Evolutionary conservation across 352 stramenopile genomes (phyloP).

Genomic region (Halophytophthora polymorphica): DNA sequence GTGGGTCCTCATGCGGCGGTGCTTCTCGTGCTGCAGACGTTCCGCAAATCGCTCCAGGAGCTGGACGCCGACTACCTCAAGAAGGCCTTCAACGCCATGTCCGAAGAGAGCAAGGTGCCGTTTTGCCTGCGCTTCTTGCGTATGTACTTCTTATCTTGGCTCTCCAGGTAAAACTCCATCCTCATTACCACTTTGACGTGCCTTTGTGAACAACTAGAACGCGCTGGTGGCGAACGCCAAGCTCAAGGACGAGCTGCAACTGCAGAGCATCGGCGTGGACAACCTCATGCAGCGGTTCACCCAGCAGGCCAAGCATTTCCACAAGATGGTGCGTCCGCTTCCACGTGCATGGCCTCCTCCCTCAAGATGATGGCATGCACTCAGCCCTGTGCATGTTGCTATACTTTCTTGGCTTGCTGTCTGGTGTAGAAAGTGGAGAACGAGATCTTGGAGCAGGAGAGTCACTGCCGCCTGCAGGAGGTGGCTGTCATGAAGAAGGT

Average conservation of each 20-base stretch:
- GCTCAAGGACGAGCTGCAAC: constrained; percentile 73
- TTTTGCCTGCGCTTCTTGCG: too few relatives aligned
- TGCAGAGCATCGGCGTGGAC: constrained; percentile 77
- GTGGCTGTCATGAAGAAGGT: constrained; percentile 63
- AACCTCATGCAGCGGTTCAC: constrained; percentile 80
- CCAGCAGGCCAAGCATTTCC: constrained; percentile 61
- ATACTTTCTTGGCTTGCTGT: not conserved
- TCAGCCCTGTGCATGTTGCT: not conserved
- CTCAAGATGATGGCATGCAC: not conserved
- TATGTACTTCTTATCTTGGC: not conserved
- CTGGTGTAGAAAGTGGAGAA: constrained; percentile 68
- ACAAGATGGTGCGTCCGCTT: constrained; percentile 52
- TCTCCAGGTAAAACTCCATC: not conserved
- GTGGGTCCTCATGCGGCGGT: too few relatives aligned
- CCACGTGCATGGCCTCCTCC: too few relatives aligned
- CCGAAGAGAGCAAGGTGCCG: constrained; percentile 69
- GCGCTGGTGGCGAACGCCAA: constrained; percentile 78
- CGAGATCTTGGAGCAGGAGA: constrained; percentile 71
- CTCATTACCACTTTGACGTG: not conserved
- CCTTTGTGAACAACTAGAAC: constrained; percentile 30
- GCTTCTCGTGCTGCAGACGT: constrained; percentile 35
- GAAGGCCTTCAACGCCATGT: constrained; percentile 82
- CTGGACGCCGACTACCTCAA: constrained; percentile 77
- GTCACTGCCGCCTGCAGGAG: constrained; percentile 54
- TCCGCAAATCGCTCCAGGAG: constrained; percentile 72